These are phyloP conservation scores for Gossypium anomalum DNA, from an alignment of 345 rosid species.

Conservation along the genomic window DNA sequence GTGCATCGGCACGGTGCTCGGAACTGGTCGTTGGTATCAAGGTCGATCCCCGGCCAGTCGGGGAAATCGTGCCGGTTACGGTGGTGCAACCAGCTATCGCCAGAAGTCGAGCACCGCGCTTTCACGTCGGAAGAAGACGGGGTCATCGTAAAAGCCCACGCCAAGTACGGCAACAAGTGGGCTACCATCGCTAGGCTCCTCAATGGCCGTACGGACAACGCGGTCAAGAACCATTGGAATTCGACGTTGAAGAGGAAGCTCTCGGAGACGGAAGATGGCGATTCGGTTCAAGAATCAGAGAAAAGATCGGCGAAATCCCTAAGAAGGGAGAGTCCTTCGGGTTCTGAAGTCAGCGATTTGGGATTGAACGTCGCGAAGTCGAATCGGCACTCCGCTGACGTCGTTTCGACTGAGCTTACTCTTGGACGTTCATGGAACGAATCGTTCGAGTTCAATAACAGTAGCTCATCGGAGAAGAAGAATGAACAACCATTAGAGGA, in stretches of 20 bases:
- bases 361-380: slow-evolving; percentile 12
- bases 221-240: slow-evolving; percentile 66
- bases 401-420: slow-evolving; percentile 34
- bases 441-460: slow-evolving; percentile 15
- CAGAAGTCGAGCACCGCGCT: slow-evolving; percentile 49
- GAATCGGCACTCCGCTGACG: not conserved
- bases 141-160: slow-evolving; percentile 45
- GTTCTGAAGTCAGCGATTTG: slow-evolving; percentile 44
- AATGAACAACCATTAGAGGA: too few relatives aligned
- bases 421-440: slow-evolving; percentile 37
- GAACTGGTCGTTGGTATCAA: slow-evolving; percentile 54
- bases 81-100: slow-evolving; percentile 71
- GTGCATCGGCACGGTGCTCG: slow-evolving; percentile 43
- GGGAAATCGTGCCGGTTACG: slow-evolving; percentile 64
- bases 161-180: slow-evolving; percentile 56
- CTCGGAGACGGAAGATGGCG: slow-evolving; percentile 14
- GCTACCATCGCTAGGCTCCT: slow-evolving; percentile 55
- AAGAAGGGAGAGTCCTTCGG: slow-evolving; percentile 25
- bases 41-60: slow-evolving; percentile 47
- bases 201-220: slow-evolving; percentile 56
- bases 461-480: not conserved
- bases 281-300: slow-evolving; percentile 27
- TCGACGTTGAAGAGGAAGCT: slow-evolving; percentile 47
- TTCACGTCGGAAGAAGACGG: slow-evolving; percentile 53
- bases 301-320: slow-evolving; percentile 11